Evolutionary conservation across 2,329 filamentous ascomycete species (phyloP), one percentile per base, ranked within the genome.

Genomic region (Pseudogymnoascus verrucosus): DNA sequence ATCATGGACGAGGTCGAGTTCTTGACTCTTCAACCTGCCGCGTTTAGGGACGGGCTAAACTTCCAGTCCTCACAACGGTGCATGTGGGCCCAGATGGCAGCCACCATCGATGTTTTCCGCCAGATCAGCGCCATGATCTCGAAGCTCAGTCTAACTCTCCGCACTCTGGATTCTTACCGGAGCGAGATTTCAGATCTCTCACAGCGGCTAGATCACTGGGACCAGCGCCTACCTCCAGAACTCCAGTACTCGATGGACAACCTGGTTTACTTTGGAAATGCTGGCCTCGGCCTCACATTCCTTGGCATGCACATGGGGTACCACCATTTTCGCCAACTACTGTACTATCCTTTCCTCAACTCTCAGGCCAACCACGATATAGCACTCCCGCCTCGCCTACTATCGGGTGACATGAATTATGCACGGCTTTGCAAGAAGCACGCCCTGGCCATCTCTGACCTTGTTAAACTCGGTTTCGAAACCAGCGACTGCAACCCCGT

Each of bases 271-370:
- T 77, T 76, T 63, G 68, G 71, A 12, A 63, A 67, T 0, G 67
- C 74, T 14, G 76, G 77, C 1, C 71, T 78, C 1, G 78, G 78
- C 1, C 73, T 74, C 5, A 72, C 75, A 11, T 80, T 79, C 63
- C 73, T 78, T 2, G 76, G 76, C 0, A 71, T 80, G 4, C 76
- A 80, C 63, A 69, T 80, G 1, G 77, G 78, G 12, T 80, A 79
- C 64, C 76, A 80, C 61, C 74, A 80, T 67, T 79, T 76, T 65
- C 72, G 74, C 7, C 75, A 78, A 59, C 70, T 80, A n/a, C 74
- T 81, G 3, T 79, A 76, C 68, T 80, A 78, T 64, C 76, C 76
- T 44, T 80, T 77, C 66, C 72, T 80, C 0, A 74, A 75, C 60
- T 68, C 71, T n/a, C 67, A 42, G 39, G 5, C 39, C 39, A 12